Base-by-base conservation (phyloP, 2,329 filamentous ascomycete genomes). In the Sarocladium oryzae region DNA sequence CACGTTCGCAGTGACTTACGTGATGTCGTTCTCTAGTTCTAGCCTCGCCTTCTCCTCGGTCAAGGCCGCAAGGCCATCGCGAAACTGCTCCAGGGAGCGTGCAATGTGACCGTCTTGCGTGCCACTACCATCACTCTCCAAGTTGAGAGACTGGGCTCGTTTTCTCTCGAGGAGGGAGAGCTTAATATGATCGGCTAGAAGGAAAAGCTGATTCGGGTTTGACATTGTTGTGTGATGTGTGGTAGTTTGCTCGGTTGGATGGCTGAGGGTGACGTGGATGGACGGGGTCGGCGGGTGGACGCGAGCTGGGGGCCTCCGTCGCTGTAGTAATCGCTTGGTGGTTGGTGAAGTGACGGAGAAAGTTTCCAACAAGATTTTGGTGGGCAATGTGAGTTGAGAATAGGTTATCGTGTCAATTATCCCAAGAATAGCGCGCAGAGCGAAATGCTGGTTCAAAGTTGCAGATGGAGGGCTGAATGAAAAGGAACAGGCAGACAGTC, bases 141-240 rank as follows among this genome's bases (percentile, higher is more conserved):
- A 79, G 58, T 89, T 84, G 40, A 96, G 78, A 13, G 84, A 87
- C 61, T 89, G 82, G 46, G 91, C 89, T 53, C 92, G 85, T 71
- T 95, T 86, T 53, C 92, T 84, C 73, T 97, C 93, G 23, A 97
- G 83, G 15, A 99, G 79, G 13, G 91, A 96, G 55, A 97, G 82
- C 71, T 97, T 96, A 76, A 97, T 88, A 70, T 97, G 92, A 72
- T 99, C 93, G 62, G 91, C 89, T 53, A 97, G 82, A 51, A 97
- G 85, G 66, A 91, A 89, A 58, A 97, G 85, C 69, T 96, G 91
- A 63, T 82, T 84, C 35, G 79, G 70, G 59, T 78, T 84, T 36
- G 66, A 64, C 67, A 69, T 69, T 23, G 24, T 49, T 43, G 37
- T n/a, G 37, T 40, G 7, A 8, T 4, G n/a, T 15, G 37, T 15